A percentile compares a stretch with the other conserved stretches of the same genome.
Conservation (phyloP, 345 rosid genomes). For the Toxicodendron radicans region DNA sequence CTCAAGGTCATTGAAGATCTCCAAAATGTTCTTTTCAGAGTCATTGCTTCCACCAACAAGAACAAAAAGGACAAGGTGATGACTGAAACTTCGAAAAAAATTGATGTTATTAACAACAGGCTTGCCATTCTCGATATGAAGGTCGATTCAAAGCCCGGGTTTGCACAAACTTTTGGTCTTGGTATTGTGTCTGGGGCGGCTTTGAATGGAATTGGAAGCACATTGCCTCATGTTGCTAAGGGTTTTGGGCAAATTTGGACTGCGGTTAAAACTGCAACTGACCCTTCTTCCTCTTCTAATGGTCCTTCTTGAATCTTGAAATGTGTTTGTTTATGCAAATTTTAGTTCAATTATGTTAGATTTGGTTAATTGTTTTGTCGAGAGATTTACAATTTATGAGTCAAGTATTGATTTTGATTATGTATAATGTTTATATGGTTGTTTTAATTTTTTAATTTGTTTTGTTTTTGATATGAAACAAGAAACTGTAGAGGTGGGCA, state of each 20-base stretch:
- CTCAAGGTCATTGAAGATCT: slow-evolving; percentile 82
- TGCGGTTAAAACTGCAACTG: slow-evolving; percentile 54
- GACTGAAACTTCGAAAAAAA: slow-evolving; percentile 51
- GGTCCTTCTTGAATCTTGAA: neutral
- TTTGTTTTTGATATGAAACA: too few relatives aligned
- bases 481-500: too few relatives aligned
- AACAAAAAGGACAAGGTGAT: slow-evolving; percentile 43
- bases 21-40: slow-evolving; percentile 63
- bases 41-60: slow-evolving; percentile 44
- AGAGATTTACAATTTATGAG: neutral
- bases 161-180: slow-evolving; percentile 50
- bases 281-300: slow-evolving; percentile 43
- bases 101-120: slow-evolving; percentile 58
- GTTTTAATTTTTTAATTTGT: too few relatives aligned
- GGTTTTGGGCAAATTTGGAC: slow-evolving; percentile 69
- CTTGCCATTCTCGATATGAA: slow-evolving; percentile 75
- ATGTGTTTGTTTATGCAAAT: neutral
- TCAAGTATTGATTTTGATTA: too few relatives aligned
- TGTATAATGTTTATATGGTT: too few relatives aligned
- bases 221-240: slow-evolving; percentile 54
- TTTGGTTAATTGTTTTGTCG: neutral
- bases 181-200: slow-evolving; percentile 78
- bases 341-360: neutral
- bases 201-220: slow-evolving; percentile 48
- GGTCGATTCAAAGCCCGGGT: slow-evolving; percentile 84